Percentiles rank a stretch among this genome's conserved stretches.
These are phyloP conservation scores for Chaetomium fimeti DNA, from an alignment of 495 filamentous ascomycete species.

Conservation along the genomic window DNA sequence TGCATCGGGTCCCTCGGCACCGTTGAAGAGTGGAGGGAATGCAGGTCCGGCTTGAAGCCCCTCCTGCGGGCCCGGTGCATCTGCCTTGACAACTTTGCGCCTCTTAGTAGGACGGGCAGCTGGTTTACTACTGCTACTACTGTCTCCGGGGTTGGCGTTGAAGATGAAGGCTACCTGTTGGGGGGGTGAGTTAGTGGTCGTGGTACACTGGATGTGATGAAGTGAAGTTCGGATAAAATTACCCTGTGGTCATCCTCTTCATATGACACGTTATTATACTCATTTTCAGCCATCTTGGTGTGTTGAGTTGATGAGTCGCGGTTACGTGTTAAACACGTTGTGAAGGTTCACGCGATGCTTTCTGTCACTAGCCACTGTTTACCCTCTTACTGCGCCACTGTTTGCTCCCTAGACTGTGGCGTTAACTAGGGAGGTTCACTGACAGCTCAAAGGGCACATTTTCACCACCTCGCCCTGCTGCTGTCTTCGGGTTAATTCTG, in stretches of 20 bases:
- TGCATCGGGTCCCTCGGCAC: conserved; percentile 55
- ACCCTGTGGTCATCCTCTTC: conserved; percentile 40
- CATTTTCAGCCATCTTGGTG: conserved; percentile 23
- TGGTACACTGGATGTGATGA: background rate
- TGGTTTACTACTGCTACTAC: conserved; percentile 27
- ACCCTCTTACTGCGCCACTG: conserved; percentile 7
- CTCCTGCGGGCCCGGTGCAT: background rate
- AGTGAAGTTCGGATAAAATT: background rate
- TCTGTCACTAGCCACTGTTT: conserved; percentile 8
- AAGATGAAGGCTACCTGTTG: conserved; percentile 70
- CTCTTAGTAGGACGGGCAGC: conserved; percentile 59
- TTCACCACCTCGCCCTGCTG: too few species aligned
- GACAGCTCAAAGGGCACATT: too few species aligned
- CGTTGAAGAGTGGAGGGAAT: conserved; percentile 64
- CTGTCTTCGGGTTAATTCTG: too few species aligned
- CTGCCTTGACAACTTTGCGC: conserved; percentile 50
- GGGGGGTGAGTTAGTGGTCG: background rate
- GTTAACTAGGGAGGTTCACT: background rate
- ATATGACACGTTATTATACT: conserved; percentile 18
- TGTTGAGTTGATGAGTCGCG: background rate
- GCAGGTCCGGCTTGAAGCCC: conserved; percentile 19
- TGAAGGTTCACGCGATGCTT: conserved; percentile 2
- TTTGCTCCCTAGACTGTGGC: background rate
- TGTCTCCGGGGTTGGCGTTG: conserved; percentile 46
- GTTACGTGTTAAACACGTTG: conserved; percentile 6